Evolutionary conservation across 345 rosid genomes (phyloP).

Genomic region (Sisymbrium irio): DNA sequence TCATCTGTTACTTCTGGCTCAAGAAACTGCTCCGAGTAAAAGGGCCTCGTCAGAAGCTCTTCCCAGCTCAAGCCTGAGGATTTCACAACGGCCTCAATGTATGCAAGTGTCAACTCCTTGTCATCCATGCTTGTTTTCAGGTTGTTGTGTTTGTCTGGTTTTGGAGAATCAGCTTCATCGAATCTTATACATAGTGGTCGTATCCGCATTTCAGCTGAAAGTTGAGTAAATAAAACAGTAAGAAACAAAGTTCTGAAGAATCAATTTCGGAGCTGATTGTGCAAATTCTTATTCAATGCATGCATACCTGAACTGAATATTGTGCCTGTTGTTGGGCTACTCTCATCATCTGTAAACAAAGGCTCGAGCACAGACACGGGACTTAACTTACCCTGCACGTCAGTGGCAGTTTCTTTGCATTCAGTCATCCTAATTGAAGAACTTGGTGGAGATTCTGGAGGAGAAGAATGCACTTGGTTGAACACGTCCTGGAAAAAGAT

Average conservation of each 20-base stretch:
- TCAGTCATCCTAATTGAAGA: slow-evolving; percentile 42
- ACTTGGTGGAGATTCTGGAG: slow-evolving; percentile 31
- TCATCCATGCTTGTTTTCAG: slow-evolving; percentile 44
- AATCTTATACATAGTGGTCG: slow-evolving; percentile 57
- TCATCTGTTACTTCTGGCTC: slow-evolving; percentile 50
- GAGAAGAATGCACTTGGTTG: slow-evolving; percentile 37
- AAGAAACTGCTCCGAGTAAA: slow-evolving; percentile 60
- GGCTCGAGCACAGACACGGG: slow-evolving; percentile 90
- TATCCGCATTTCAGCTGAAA: slow-evolving; percentile 51
- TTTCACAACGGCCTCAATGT: slow-evolving; percentile 54
- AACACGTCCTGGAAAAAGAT: slow-evolving; percentile 42
- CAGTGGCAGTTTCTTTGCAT: slow-evolving; percentile 43
- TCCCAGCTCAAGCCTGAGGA: slow-evolving; percentile 66
- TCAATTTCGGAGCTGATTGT: slow-evolving; percentile 9
- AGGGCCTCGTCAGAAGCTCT: slow-evolving; percentile 54
- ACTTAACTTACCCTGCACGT: slow-evolving; percentile 62
- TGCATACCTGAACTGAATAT: slow-evolving; percentile 56
- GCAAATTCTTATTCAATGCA: slow-evolving; percentile 5
- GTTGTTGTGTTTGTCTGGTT: slow-evolving; percentile 31
- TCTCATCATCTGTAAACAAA: slow-evolving; percentile 57
- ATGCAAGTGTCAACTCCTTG: slow-evolving; percentile 45
- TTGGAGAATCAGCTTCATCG: slow-evolving; percentile 63
- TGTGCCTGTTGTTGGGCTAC: slow-evolving; percentile 59
- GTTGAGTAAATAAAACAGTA: slow-evolving; percentile 30
- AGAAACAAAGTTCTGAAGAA: slow-evolving; percentile 20